Conservation (phyloP, 2,329 filamentous ascomycete genomes). For the Penicillium sp. region DNA sequence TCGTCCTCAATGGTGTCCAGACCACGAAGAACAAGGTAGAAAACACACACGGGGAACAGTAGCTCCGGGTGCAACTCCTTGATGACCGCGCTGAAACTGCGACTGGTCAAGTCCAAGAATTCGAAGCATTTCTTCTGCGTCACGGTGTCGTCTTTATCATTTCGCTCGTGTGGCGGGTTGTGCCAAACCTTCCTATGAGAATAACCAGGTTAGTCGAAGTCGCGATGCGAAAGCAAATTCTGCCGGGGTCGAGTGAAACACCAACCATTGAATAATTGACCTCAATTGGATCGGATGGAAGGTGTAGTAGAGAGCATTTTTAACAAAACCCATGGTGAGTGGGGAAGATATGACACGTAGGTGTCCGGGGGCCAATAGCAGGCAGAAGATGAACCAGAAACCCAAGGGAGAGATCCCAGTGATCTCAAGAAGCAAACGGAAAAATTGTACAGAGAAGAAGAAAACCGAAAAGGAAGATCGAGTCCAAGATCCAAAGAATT, state of each 20-base stretch:
- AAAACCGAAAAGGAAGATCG: conserved; percentile 4
- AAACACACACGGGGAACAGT: conserved; percentile 81
- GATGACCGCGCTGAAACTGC: conserved; percentile 91
- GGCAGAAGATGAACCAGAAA: conserved; percentile 8
- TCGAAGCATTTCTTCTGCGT: conserved; percentile 81
- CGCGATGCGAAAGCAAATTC: neutral
- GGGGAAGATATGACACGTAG: conserved; percentile 6
- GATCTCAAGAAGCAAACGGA: neutral
- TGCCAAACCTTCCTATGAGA: conserved; percentile 86
- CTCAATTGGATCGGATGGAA: conserved; percentile 77
- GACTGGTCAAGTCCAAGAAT: conserved; percentile 82
- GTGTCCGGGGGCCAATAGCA: conserved; percentile 5
- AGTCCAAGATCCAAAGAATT: neutral
- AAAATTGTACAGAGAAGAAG: conserved; percentile 6
- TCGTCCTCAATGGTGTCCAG: conserved; percentile 99
- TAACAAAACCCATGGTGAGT: conserved; percentile 41
- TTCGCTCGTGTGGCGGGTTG: conserved; percentile 83
- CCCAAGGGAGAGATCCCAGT: neutral
- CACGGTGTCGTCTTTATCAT: conserved; percentile 71
- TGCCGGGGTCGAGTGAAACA: neutral
- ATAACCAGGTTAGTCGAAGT: neutral
- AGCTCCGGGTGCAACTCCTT: conserved; percentile 94
- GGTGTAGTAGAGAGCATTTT: conserved; percentile 66
- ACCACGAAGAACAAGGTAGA: conserved; percentile 89
- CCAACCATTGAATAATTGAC: conserved; percentile 84